Percentiles rank a stretch among this genome's conserved stretches.
These are phyloP conservation scores for Aquilaria sinensis DNA, from an alignment of 345 rosid genomes.

Conservation along the genomic window DNA sequence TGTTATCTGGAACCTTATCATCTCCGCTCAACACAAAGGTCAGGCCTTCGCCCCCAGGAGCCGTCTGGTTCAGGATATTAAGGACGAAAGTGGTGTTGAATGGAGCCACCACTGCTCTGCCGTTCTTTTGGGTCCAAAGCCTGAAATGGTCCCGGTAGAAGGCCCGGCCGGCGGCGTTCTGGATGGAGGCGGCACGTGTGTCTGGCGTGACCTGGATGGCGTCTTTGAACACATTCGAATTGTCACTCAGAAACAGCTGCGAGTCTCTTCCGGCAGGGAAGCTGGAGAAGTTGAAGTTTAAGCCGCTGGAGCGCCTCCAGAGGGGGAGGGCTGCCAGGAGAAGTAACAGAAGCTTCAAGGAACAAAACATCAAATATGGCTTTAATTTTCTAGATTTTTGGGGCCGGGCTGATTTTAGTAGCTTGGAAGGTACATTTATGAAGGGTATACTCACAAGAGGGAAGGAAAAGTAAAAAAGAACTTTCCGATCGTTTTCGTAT, in stretches of 20 bases:
- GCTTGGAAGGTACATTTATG: too few species aligned
- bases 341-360: conserved; percentile 16
- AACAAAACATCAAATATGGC: too few species aligned
- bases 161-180: conserved; percentile 31
- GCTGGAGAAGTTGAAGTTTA: conserved; percentile 24
- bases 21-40: conserved; percentile 47
- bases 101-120: conserved; percentile 15
- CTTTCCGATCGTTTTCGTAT: too few species aligned
- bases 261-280: conserved; percentile 5
- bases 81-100: conserved; percentile 57
- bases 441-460: too few species aligned
- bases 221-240: conserved; percentile 12
- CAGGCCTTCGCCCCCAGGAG: conserved; percentile 63
- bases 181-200: conserved; percentile 11
- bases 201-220: conserved; percentile 72
- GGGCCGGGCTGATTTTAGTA: too few species aligned
- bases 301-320: conserved; percentile 5
- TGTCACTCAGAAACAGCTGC: not conserved
- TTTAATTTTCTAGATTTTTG: too few species aligned
- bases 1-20: conserved; percentile 21
- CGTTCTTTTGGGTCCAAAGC: conserved; percentile 25
- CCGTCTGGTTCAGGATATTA: conserved; percentile 31
- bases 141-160: conserved; percentile 30
- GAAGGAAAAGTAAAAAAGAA: too few species aligned
- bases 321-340: not conserved